phyloP scores from a whole-genome alignment of 768 basidiomycete genomes.

The Peribolospora kevripleyi region DNA sequence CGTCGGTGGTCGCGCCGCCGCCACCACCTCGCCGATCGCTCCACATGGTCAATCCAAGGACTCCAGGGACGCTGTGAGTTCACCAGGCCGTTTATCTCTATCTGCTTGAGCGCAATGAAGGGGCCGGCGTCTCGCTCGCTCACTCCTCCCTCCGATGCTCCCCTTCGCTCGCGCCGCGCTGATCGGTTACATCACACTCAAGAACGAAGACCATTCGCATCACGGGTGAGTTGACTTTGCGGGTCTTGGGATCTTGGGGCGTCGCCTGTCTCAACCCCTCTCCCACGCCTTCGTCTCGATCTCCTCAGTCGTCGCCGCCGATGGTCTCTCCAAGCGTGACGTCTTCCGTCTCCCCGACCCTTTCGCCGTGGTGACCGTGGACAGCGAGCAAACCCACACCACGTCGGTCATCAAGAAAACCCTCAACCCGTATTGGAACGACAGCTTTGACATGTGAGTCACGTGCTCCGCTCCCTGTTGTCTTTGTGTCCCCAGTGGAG shows the following conservation, averaged over 20 bases:
- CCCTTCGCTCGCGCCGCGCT: background rate
- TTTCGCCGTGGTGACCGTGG: slow-evolving; percentile 93
- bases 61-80: too few species aligned
- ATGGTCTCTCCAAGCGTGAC: slow-evolving; percentile 78
- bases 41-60: background rate
- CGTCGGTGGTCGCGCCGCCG: too few species aligned
- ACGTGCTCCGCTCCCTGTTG: slow-evolving; percentile 1
- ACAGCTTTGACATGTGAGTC: slow-evolving; percentile 84
- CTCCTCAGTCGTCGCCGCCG: slow-evolving; percentile 66
- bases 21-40: background rate
- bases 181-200: background rate
- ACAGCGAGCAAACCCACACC: slow-evolving; percentile 89
- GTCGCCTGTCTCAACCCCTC: background rate
- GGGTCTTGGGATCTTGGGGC: background rate
- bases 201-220: slow-evolving; percentile 8
- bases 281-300: background rate
- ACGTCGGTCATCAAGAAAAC: slow-evolving; percentile 94
- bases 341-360: slow-evolving; percentile 92
- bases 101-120: background rate
- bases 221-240: slow-evolving; percentile 4
- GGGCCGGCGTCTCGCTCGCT: background rate
- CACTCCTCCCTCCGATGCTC: background rate
- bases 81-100: too few species aligned
- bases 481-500: background rate
- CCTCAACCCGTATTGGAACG: slow-evolving; percentile 87